Conservation (phyloP, 2,329 filamentous ascomycete genomes). For the Talaromyces verruculosus region DNA sequence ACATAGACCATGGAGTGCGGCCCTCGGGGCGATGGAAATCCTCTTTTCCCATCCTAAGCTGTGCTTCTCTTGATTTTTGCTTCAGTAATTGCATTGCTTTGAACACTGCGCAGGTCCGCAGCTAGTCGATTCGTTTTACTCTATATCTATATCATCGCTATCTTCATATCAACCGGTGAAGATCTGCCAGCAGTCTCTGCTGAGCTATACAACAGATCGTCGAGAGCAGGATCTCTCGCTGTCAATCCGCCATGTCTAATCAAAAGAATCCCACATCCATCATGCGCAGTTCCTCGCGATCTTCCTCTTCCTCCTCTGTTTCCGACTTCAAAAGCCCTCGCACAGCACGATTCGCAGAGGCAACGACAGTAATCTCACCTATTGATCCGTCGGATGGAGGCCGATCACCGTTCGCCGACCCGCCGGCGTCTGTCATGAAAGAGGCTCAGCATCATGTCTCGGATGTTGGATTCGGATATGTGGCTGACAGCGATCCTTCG, state of each 20-base stretch:
- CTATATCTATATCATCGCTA: background rate
- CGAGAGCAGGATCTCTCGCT: conserved; percentile 41
- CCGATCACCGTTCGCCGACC: conserved; percentile 54
- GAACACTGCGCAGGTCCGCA: conserved; percentile 33
- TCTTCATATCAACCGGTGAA: background rate
- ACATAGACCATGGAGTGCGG: conserved; percentile 24
- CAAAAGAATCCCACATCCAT: conserved; percentile 24
- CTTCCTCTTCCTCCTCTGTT: conserved; percentile 33
- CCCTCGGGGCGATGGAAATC: conserved; percentile 18
- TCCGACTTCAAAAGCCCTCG: conserved; percentile 53
- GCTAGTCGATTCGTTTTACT: background rate
- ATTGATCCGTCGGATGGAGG: conserved; percentile 48
- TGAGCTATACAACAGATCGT: conserved; percentile 11
- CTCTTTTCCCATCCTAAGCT: conserved; percentile 26
- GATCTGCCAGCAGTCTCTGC: background rate
- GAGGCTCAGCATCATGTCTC: conserved; percentile 60
- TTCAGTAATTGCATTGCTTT: conserved; percentile 14
- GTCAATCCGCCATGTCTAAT: conserved; percentile 29
- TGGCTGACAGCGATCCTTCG: conserved; percentile 58
- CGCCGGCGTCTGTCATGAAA: conserved; percentile 43
- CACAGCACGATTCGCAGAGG: conserved; percentile 64
- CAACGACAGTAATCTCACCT: conserved; percentile 63
- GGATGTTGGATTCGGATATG: conserved; percentile 91
- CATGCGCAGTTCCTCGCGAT: conserved; percentile 29
- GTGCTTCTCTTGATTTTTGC: conserved; percentile 29